A percentile compares a stretch with the other conserved stretches of the same genome.
Evolutionary conservation across 441 rosid genomes (phyloP).

Genomic region (Corymbia calophylla): DNA sequence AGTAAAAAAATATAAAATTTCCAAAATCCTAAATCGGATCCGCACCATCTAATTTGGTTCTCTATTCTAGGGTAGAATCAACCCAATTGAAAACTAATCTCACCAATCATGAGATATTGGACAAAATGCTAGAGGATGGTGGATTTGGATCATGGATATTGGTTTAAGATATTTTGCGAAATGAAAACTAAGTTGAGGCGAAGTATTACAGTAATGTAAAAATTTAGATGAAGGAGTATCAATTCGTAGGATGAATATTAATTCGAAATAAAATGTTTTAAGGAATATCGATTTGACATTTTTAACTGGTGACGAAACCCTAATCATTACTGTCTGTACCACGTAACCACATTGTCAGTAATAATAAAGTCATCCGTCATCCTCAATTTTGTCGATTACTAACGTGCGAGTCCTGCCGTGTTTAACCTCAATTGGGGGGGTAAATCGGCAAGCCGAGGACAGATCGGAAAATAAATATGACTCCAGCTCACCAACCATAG

Average conservation of each 20-base stretch:
- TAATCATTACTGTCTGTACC: neutral
- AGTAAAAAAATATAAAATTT: neutral
- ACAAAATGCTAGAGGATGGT: rapidly evolving
- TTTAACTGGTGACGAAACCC: neutral
- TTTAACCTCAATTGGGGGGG: neutral
- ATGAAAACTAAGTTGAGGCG: neutral
- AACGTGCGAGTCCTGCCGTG: neutral
- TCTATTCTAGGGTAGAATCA: too few species aligned
- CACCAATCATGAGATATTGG: neutral
- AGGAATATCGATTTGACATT: neutral
- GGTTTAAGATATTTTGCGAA: neutral
- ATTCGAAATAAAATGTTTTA: neutral
- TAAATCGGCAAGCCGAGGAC: neutral
- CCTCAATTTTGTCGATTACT: neutral
- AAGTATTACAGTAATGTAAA: too few species aligned
- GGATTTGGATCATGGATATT: rapidly evolving
- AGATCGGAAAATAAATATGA: neutral
- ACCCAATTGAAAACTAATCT: too few species aligned
- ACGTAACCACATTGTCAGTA: neutral
- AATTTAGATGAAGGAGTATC: neutral
- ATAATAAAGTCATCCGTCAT: neutral
- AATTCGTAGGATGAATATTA: neutral
- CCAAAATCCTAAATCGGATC: rapidly evolving
- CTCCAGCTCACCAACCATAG: neutral
- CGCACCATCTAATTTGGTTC: neutral